Percentiles rank a stretch among this genome's conserved stretches.
phyloP scores from a whole-genome alignment of 768 basidiomycete genomes.

The Collybia sordida region DNA sequence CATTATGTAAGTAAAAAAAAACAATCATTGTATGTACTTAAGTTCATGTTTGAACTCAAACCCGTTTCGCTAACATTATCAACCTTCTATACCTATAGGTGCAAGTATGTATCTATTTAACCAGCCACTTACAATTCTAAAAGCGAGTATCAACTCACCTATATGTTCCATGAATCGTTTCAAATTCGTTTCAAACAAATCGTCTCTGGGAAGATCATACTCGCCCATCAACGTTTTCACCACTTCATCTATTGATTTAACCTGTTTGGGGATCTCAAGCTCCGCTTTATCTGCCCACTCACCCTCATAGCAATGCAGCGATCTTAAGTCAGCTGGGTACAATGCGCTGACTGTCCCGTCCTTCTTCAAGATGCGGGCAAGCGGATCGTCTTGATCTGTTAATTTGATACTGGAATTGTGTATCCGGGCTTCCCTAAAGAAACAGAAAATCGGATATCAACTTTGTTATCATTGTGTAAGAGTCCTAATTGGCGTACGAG shows the following conservation, averaged over 20 bases:
- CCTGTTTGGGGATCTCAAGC: no score
- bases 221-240: slow-evolving; percentile 44
- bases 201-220: slow-evolving; percentile 45
- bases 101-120: no score
- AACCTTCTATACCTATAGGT: no score
- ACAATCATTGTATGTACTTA: no score
- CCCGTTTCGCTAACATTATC: no score
- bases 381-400: slow-evolving; percentile 40
- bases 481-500: slow-evolving; percentile 40
- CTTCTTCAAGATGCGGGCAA: slow-evolving; percentile 44
- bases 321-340: slow-evolving; percentile 50
- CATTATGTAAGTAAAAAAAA: slow-evolving; percentile 5
- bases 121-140: not conserved
- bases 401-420: slow-evolving; percentile 42
- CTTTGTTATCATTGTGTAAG: no score
- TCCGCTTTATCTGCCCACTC: slow-evolving; percentile 26
- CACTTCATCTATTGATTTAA: slow-evolving; percentile 38
- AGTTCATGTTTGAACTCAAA: no score
- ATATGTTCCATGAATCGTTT: slow-evolving; percentile 59
- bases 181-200: slow-evolving; percentile 42
- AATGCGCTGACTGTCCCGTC: slow-evolving; percentile 46
- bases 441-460: no score
- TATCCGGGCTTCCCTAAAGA: slow-evolving; percentile 45
- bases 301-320: slow-evolving; percentile 56
- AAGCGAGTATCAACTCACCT: slow-evolving; percentile 31